A percentile compares a stretch with the other conserved stretches of the same genome.
phyloP scores from a whole-genome alignment of 2,329 filamentous ascomycete species.

The Endocalyx cinctus region DNA sequence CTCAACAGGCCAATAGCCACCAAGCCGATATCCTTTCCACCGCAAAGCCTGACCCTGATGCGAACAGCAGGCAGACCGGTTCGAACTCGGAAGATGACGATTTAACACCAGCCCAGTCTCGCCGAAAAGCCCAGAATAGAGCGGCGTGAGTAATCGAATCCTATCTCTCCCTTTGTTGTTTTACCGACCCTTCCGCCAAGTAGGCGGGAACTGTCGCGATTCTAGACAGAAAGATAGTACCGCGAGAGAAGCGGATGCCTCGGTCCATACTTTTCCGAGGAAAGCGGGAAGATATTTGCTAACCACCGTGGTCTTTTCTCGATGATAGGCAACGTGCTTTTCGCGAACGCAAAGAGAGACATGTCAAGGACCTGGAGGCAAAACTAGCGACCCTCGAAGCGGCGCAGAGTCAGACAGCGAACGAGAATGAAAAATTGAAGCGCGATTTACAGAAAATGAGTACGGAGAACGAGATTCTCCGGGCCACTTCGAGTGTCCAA shows the following conservation, averaged over 20 bases:
- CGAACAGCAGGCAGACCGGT: conserved; percentile 34
- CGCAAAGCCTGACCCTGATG: conserved; percentile 35
- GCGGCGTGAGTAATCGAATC: conserved; percentile 48
- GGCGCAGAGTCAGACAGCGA: conserved; percentile 64
- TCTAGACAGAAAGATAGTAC: no score
- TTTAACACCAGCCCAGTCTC: conserved; percentile 52
- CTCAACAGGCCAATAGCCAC: conserved; percentile 14
- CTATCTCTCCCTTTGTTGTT: neutral
- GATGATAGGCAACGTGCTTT: conserved; percentile 80
- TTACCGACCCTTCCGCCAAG: no score
- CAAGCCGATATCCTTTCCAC: conserved; percentile 28
- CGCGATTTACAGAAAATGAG: conserved; percentile 76
- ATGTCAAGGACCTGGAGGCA: conserved; percentile 87
- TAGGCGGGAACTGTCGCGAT: no score
- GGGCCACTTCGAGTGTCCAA: conserved; percentile 61
- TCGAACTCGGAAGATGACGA: conserved; percentile 54
- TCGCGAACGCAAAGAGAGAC: conserved; percentile 89
- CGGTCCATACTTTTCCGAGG: no score
- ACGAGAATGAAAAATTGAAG: conserved; percentile 84
- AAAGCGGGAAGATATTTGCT: neutral
- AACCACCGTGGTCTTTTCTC: conserved; percentile 4
- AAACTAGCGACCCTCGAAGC: conserved; percentile 76
- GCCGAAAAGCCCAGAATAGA: conserved; percentile 57
- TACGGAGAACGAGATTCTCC: conserved; percentile 90
- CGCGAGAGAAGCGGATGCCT: no score